Evolutionary conservation across 306 rosid species (phyloP), one percentile per base, ranked within the genome.

Genomic region (Dryas octopetala): DNA sequence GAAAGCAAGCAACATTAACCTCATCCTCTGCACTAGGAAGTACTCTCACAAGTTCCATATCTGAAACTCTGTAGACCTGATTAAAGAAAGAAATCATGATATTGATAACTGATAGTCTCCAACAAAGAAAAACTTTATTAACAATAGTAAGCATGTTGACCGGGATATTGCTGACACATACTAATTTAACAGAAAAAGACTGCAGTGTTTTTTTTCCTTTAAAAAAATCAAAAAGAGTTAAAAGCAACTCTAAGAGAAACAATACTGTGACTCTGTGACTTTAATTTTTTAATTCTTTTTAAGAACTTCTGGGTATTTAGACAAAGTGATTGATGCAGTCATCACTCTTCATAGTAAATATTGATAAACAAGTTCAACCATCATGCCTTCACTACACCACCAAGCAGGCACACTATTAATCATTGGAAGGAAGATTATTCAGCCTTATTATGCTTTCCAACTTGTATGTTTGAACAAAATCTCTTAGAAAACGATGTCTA

Each of bases 21-120:
- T 92, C 99, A 62, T 95, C 99, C 79, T 95, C 99, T n/a, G 97
- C 89, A 86, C 99, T 92, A 26, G 99, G 97, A 81, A 95, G 97
- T 74, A 95, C 98, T 80, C 90, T 88, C 79, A 92, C 97, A 68
- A 95, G 97, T 81, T 95, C 96, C 98, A 92, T 92, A 82, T 95
- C 93, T 10, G 98, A 89, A 68, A 95, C 99, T 83, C 93, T 92
- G 81, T 92, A 95, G 71, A 92, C 93, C 99, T 95, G 83, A 71
- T 79, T 74, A 68, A 70, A 69, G n/a, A 58, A 50, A 74, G 41
- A 68, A 61, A 45, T 15, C 9, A 67, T 8, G 70, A 52, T 32
- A 19, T 60, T 8, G 70, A 52, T 32, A 19, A 62, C 32, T 48
- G 15, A 48, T 11, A 43, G 47, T 41, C 4, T 41, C 4, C 10